A percentile compares a stretch with the other conserved stretches of the same genome.
Evolutionary conservation across 2,329 filamentous ascomycete genomes (phyloP).

Genomic region (Ophiostoma ips): DNA sequence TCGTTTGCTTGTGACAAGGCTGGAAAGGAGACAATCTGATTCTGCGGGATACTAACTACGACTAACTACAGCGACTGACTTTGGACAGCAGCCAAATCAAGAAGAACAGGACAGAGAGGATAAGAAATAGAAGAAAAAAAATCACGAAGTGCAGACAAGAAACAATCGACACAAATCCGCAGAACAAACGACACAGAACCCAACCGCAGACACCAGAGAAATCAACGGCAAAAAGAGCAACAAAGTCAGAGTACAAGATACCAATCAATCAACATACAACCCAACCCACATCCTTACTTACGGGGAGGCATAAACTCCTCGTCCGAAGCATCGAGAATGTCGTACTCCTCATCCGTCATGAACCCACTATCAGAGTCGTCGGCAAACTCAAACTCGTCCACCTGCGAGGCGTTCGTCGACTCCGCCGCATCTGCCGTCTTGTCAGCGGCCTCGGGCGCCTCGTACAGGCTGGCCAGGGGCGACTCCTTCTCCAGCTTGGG

Average conservation of each 20-base stretch:
- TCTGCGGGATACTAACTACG: too few relatives aligned
- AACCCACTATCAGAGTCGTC: slow-evolving; percentile 58
- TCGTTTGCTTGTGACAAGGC: too few relatives aligned
- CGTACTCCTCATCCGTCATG: slow-evolving; percentile 95
- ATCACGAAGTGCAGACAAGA: too few relatives aligned
- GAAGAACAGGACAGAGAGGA: too few relatives aligned
- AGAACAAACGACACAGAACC: too few relatives aligned
- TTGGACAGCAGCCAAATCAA: too few relatives aligned
- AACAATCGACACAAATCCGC: too few relatives aligned
- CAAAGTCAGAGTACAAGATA: neutral
- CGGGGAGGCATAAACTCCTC: slow-evolving; percentile 51
- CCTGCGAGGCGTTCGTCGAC: slow-evolving; percentile 18
- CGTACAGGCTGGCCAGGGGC: slow-evolving; percentile 64
- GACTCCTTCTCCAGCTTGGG: slow-evolving; percentile 93
- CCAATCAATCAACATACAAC: neutral
- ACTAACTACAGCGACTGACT: too few relatives aligned
- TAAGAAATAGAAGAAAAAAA: too few relatives aligned
- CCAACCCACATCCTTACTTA: neutral
- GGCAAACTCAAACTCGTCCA: slow-evolving; percentile 39
- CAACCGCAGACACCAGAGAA: neutral
- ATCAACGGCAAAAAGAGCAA: neutral
- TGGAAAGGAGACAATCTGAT: too few relatives aligned
- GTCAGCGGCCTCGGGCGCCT: slow-evolving; percentile 19
- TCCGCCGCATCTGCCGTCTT: neutral
- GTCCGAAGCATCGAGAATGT: slow-evolving; percentile 89